phyloP scores from a whole-genome alignment of 305 asterid species.

The Ruellia speciosa region DNA sequence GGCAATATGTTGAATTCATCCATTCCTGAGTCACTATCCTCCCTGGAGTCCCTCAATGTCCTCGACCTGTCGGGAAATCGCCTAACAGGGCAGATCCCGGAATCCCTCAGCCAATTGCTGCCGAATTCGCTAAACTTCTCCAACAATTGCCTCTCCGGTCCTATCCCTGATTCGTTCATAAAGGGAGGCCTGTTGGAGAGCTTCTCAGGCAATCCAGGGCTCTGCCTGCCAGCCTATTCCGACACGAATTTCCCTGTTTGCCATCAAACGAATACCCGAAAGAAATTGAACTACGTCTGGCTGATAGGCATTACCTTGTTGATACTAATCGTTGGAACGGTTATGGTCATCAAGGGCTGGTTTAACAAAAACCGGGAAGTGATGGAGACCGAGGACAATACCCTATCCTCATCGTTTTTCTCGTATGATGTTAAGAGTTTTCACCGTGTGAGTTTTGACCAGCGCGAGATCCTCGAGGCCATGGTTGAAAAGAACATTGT shows the following conservation, averaged over 20 bases:
- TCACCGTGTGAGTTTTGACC: constrained; percentile 69
- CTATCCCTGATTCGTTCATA: constrained; percentile 50
- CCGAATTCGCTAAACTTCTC: constrained; percentile 81
- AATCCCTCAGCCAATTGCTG: constrained; percentile 34
- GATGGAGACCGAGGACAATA: constrained; percentile 34
- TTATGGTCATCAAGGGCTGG: constrained; percentile 50
- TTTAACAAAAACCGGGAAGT: constrained; percentile 28
- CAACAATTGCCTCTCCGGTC: constrained; percentile 62
- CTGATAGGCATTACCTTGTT: constrained; percentile 38
- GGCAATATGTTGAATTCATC: constrained; percentile 56
- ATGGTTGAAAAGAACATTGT: constrained; percentile 80
- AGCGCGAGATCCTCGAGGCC: constrained; percentile 61
- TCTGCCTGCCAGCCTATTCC: constrained; percentile 48
- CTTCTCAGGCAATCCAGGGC: constrained; percentile 56
- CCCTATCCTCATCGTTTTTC: constrained; percentile 42
- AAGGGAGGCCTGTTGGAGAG: constrained; percentile 64
- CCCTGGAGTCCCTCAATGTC: constrained; percentile 47
- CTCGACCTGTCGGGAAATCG: constrained; percentile 71
- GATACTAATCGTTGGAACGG: constrained; percentile 36
- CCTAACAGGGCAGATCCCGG: constrained; percentile 57
- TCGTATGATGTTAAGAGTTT: constrained; percentile 76
- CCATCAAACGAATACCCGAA: constrained; percentile 24
- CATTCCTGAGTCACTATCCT: constrained; percentile 62
- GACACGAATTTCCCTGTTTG: constrained; percentile 35
- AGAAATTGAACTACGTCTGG: constrained; percentile 41